These are phyloP conservation scores for barley (Hordeum vulgare) DNA, from an alignment of 176 grass and related monocot species.

Conservation along the genomic window MorexV3_pseudomolecules_assembly NC_058522.1:488969545-488970044, in stretches of 20 bases:
- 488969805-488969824: not conserved
- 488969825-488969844: not conserved
- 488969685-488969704: not conserved
- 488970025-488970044: no score
- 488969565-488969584: not conserved
- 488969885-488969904: not conserved
- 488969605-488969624: not conserved
- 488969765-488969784: not conserved
- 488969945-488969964: no score
- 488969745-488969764: not conserved
- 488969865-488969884: not conserved
- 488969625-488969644: not conserved
- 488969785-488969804: not conserved
- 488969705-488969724: not conserved
- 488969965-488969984: not conserved
- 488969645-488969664: not conserved
- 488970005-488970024: no score
- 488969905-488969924: not conserved
- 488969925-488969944: not conserved
- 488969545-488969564: not conserved
- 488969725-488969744: not conserved
- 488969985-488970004: no score
- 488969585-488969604: not conserved
- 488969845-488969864: no score
- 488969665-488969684: not conserved